A percentile compares a stretch with the other conserved stretches of the same genome.
These are phyloP conservation scores for Debaryomyces coudertii DNA, from an alignment of 1,139 yeast genomes.

Conservation along the genomic window DNA sequence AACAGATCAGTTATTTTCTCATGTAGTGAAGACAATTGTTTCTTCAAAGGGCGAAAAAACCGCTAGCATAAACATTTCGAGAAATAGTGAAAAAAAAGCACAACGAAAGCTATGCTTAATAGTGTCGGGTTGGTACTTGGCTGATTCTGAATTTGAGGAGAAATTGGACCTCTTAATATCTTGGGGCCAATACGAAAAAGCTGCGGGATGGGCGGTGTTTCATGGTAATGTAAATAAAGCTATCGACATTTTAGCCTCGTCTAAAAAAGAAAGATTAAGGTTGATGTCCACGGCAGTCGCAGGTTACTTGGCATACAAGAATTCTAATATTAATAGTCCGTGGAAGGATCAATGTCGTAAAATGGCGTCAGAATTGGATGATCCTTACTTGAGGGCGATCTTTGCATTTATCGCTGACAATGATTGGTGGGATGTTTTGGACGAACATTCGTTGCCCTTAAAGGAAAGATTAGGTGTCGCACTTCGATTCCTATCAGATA, in stretches of 20 bases:
- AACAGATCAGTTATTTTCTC: constrained; percentile 48
- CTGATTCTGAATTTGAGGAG: constrained; percentile 73
- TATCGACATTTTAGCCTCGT: constrained; percentile 64
- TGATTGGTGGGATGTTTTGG: constrained; percentile 95
- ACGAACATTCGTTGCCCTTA: constrained; percentile 84
- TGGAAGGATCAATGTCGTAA: constrained; percentile 94
- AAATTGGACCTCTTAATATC: constrained; percentile 60
- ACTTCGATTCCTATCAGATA: constrained; percentile 76
- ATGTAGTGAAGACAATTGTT: constrained; percentile 47
- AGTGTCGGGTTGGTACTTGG: constrained; percentile 91
- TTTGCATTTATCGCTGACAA: constrained; percentile 94
- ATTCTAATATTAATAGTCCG: constrained; percentile 64
- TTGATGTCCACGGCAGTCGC: constrained; percentile 94
- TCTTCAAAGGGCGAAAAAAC: constrained; percentile 48
- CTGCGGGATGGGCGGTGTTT: constrained; percentile 98
- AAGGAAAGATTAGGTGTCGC: constrained; percentile 92
- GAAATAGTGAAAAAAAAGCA: constrained; percentile 53
- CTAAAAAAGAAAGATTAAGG: constrained; percentile 64
- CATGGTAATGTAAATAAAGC: constrained; percentile 87
- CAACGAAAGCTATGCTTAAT: constrained; percentile 81
- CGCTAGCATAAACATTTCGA: constrained; percentile 48
- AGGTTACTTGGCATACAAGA: constrained; percentile 81
- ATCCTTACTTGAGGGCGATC: constrained; percentile 87
- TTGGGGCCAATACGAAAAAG: constrained; percentile 74
- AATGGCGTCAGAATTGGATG: constrained; percentile 83